Evolutionary conservation across 2,329 filamentous ascomycete species (phyloP), one percentile per base, ranked within the genome.

Genomic region (Xenosphaeropsis pyriputrescens): DNA sequence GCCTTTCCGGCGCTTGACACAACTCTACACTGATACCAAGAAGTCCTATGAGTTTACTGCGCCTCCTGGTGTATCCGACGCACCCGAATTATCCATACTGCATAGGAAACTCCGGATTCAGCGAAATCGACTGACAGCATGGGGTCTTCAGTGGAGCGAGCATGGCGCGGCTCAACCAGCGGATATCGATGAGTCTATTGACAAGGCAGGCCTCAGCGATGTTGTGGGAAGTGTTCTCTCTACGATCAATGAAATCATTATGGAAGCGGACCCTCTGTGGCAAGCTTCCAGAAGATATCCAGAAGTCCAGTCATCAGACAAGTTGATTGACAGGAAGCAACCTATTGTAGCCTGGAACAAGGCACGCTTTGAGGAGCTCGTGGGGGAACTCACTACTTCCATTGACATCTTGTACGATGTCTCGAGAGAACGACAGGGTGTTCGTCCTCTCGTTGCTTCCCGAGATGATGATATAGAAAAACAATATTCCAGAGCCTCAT

Each of bases 61-160:
- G 53, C 69, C 72, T 38, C 68, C 67, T 45, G 76, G 67, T 57
- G 74, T 74, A 52, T 61, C 70, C 49, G 63, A 79, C 51, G 67
- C 78, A 53, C 79, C 80, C 17, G 79, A 85, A 45, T 72, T 83
- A 52, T 75, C 78, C 50, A 68, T 71, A 13, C 62, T 88, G 22
- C 79, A 86, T 54, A 76, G 80, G 44, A 85, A 84, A 55, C 71
- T 85, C 45, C 72, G 79, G 45, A 85, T 86, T 47, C 83, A 88
- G 50, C 85, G 84, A 55, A 80, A 86, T 59, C 70, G 83, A 13
- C 64, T 88, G 34, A 75, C 84, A 41, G 79, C 75, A 42, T 89
- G 83, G 83, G 83, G 82, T 0, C 63, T 85, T 37, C 79, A 85
- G 55, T 89, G 83, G 83, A 82, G 76, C 39, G 81, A 86, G 54